Percentiles rank a stretch among this genome's conserved stretches.
Conservation (phyloP, 1,284 basidiomycete species). For the Pyrrhoderma lamaoense region DNA sequence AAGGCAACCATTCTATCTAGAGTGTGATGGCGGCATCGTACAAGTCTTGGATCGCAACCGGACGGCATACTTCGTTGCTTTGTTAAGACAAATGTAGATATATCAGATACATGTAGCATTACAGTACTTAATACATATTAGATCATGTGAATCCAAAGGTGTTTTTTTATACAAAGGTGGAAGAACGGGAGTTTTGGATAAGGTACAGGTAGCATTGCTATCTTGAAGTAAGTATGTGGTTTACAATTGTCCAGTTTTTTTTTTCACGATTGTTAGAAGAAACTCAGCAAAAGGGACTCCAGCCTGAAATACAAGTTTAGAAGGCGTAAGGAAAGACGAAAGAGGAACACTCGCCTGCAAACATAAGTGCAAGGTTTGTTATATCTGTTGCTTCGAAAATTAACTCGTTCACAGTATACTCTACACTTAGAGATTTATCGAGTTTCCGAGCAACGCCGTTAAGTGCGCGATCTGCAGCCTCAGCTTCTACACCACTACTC, state of each 20-base stretch:
- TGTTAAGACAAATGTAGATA: too few relatives aligned
- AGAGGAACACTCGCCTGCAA: constrained; percentile 42
- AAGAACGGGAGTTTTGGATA: too few relatives aligned
- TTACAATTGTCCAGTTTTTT: background rate
- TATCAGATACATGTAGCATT: too few relatives aligned
- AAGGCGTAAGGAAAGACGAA: background rate
- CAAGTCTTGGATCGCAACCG: too few relatives aligned
- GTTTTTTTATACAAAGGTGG: too few relatives aligned
- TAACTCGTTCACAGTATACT: constrained; percentile 91
- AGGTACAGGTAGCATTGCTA: background rate
- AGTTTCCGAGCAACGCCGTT: constrained; percentile 75
- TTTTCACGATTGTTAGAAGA: background rate
- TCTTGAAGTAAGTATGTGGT: too few relatives aligned
- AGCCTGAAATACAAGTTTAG: constrained; percentile 4
- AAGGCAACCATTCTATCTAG: too few relatives aligned
- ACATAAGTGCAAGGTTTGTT: constrained; percentile 75
- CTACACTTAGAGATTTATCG: constrained; percentile 78
- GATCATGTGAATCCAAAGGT: too few relatives aligned
- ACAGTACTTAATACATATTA: too few relatives aligned
- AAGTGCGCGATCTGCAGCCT: constrained; percentile 87
- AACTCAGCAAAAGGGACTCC: constrained; percentile 15
- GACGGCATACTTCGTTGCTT: too few relatives aligned
- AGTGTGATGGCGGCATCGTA: too few relatives aligned
- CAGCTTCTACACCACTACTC: constrained; percentile 60
- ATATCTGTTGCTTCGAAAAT: constrained; percentile 84